phyloP scores from a whole-genome alignment of 1,139 yeast genomes.

The Eremothecium sinecaudum region DNA sequence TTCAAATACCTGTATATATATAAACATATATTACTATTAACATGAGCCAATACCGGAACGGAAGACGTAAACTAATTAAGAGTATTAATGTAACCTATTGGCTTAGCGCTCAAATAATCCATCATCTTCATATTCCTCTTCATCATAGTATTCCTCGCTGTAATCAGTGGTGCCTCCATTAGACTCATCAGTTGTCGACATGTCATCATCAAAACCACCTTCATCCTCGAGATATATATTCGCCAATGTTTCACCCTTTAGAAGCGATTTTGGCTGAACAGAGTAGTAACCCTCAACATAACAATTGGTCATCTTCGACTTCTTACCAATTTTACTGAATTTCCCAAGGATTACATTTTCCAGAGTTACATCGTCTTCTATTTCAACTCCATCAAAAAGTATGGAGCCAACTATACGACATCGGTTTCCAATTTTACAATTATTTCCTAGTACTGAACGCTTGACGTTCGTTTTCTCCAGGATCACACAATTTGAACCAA shows the following conservation, averaged over 20 bases:
- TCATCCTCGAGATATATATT: slow-evolving; percentile 46
- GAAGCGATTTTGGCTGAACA: slow-evolving; percentile 50
- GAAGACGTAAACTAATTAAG: too few species aligned
- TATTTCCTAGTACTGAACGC: slow-evolving; percentile 68
- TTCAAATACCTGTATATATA: too few species aligned
- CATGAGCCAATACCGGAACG: too few species aligned
- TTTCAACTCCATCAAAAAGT: slow-evolving; percentile 54
- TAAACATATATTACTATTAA: too few species aligned
- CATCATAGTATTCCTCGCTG: slow-evolving; percentile 41
- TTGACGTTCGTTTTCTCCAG: slow-evolving; percentile 82
- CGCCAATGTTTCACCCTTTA: slow-evolving; percentile 78
- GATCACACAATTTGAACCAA: slow-evolving; percentile 49
- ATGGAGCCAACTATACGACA: slow-evolving; percentile 86
- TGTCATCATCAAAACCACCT: slow-evolving; percentile 33
- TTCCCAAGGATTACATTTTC: slow-evolving; percentile 87
- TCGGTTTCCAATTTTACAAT: slow-evolving; percentile 70
- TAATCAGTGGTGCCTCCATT: slow-evolving; percentile 29
- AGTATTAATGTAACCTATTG: too few species aligned
- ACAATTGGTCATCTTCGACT: slow-evolving; percentile 61
- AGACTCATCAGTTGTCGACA: slow-evolving; percentile 16
- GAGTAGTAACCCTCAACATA: slow-evolving; percentile 73
- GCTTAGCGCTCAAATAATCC: slow-evolving; percentile 40
- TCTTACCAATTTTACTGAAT: slow-evolving; percentile 49
- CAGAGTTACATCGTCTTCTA: slow-evolving; percentile 68
- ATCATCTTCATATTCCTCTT: slow-evolving; percentile 32